Conservation (phyloP, 345 rosid species). For the Rubroshorea leprosula region DNA sequence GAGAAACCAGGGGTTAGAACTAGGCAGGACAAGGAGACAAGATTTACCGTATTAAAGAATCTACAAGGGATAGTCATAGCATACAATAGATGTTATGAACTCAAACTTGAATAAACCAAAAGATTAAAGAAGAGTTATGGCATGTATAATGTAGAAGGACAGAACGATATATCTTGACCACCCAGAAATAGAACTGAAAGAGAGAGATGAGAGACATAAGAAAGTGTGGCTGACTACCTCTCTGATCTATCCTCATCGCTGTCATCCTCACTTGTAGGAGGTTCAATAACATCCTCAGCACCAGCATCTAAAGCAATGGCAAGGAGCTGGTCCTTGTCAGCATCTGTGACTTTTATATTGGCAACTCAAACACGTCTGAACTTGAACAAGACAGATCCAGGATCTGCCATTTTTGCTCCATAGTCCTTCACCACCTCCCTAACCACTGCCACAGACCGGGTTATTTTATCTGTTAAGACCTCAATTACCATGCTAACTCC, state of each 20-base stretch:
- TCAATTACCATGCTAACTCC: constrained; percentile 91
- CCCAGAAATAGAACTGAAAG: too few relatives aligned
- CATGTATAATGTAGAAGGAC: too few relatives aligned
- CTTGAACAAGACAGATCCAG: constrained; percentile 91
- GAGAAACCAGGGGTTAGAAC: too few relatives aligned
- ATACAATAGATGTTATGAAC: too few relatives aligned
- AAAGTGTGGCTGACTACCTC: too few relatives aligned
- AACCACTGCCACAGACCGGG: constrained; percentile 74
- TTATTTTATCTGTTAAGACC: constrained; percentile 85
- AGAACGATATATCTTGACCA: too few relatives aligned
- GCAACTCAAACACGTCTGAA: constrained; percentile 73
- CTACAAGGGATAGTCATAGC: too few relatives aligned
- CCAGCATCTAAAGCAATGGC: constrained; percentile 79
- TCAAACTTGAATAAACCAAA: too few relatives aligned
- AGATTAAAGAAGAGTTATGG: too few relatives aligned
- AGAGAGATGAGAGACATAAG: too few relatives aligned
- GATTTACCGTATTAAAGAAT: too few relatives aligned
- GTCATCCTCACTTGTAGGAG: constrained; percentile 63
- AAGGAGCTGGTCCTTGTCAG: constrained; percentile 79
- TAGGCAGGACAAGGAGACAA: too few relatives aligned
- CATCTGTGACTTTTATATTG: constrained; percentile 64
- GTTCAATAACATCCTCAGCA: constrained; percentile 94
- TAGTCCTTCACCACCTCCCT: constrained; percentile 77
- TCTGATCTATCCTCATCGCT: constrained; percentile 17
- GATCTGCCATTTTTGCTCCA: constrained; percentile 95